Evolutionary conservation across 768 basidiomycete genomes (phyloP).

Genomic region (Panaeolus papilionaceus): DNA sequence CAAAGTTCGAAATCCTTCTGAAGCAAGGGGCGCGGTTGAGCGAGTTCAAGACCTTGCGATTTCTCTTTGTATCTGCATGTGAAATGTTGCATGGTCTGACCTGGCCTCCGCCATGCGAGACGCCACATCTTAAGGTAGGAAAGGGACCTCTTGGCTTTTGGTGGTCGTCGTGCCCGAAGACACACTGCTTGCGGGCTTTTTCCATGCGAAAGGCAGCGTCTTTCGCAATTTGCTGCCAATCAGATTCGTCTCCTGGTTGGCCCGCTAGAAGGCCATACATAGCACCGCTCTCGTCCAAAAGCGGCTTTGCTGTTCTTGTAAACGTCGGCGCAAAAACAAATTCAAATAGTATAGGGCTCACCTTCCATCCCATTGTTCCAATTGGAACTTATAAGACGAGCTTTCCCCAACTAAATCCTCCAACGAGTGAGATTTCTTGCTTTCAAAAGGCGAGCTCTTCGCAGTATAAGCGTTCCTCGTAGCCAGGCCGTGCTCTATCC

Average conservation of each 20-base stretch:
- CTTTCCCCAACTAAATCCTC: constrained; percentile 1
- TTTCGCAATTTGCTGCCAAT: background rate
- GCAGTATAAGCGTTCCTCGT: background rate
- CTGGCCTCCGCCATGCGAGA: constrained; percentile 25
- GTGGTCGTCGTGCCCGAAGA: background rate
- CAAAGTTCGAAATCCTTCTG: too few relatives aligned
- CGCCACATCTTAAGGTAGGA: constrained; percentile 16
- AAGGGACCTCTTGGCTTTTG: constrained; percentile 16
- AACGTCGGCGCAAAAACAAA: too few relatives aligned
- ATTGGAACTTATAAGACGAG: background rate
- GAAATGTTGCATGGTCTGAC: too few relatives aligned
- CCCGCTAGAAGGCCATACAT: background rate
- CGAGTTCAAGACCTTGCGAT: too few relatives aligned
- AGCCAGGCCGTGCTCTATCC: background rate
- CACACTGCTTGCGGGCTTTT: background rate
- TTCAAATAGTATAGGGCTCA: background rate
- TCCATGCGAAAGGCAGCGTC: background rate
- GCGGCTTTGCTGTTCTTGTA: background rate
- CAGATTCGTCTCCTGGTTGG: background rate
- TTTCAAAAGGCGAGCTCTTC: background rate
- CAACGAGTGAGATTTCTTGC: background rate
- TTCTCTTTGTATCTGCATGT: too few relatives aligned
- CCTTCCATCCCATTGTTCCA: background rate
- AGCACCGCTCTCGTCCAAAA: background rate
- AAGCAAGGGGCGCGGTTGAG: too few relatives aligned